Evolutionary conservation across 2,329 filamentous ascomycete species (phyloP), one percentile per base, ranked within the genome.

Genomic region (Metarhizium guizhouense): DNA sequence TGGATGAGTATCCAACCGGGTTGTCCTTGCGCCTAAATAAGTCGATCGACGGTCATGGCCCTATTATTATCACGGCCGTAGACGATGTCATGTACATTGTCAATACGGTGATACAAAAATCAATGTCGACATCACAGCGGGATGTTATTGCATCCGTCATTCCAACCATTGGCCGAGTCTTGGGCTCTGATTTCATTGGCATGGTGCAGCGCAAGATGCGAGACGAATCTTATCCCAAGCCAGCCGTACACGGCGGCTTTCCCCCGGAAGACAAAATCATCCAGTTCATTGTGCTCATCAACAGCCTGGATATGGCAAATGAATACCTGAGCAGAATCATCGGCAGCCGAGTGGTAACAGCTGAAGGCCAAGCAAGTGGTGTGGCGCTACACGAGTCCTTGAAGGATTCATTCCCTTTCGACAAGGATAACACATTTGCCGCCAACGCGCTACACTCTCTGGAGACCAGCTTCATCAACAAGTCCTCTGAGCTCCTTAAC

Each of bases 21-120:
- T 75, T 99, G 20, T 88, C 88, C 0, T 76, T 99, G 38, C 90
- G 86, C 65, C 77, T 86, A 47, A 85, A 80, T 64, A 88, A 80
- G 65, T 78, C 86, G 3, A 77, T 96, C 47, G 83, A 87, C 53
- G 82, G 85, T 56, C 90, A 91, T 63, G 82, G 90, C 3, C 94
- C 94, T 0, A 95, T 90, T 66, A 96, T 99, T 64, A 93, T 94
- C 47, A 91, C 92, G 2, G 92, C 93, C 0, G 92, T 99, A 8
- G 94, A 99, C 74, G 94, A 96, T 73, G 91, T 97, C 66, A 97
- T 99, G 93, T 99, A 97, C 72, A 96, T 99, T 63, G 89, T 96
- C 67, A 95, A 95, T 67, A 87, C 93, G 52, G 88, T 97, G 38
- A 78, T 97, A 7, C 87, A 95, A 60, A 86, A 93, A 61, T 88